Conservation (phyloP, 1,284 basidiomycete genomes). For the Veloboletus limbatus region DNA sequence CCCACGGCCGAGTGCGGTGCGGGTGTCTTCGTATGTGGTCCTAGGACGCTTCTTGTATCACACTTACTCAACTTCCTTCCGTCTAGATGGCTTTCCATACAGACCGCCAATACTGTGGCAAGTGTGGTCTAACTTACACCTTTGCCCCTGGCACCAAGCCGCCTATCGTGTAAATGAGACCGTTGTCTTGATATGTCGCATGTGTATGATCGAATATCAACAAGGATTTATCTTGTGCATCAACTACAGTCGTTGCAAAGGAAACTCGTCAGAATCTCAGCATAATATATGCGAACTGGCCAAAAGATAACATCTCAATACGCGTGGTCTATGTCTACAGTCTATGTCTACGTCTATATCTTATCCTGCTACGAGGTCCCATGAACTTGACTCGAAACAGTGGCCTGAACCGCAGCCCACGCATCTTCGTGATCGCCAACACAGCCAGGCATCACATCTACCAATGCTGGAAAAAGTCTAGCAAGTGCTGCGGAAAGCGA, state of each 20-base stretch:
- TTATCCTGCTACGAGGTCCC: neutral
- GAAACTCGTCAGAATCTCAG: no score
- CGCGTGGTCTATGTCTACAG: slow-evolving; percentile 3
- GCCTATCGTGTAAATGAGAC: slow-evolving; percentile 51
- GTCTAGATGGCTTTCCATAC: slow-evolving; percentile 93
- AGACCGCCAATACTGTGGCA: slow-evolving; percentile 95
- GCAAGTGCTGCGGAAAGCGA: slow-evolving; percentile 14
- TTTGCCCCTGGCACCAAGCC: slow-evolving; percentile 81
- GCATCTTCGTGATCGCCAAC: slow-evolving; percentile 19
- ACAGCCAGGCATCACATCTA: slow-evolving; percentile 16
- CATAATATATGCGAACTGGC: no score
- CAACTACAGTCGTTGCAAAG: no score
- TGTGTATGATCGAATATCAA: slow-evolving; percentile 8
- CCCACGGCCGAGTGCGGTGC: slow-evolving; percentile 90
- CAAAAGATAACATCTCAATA: no score
- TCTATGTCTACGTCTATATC: neutral
- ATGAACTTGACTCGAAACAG: slow-evolving; percentile 2
- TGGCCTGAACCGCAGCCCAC: slow-evolving; percentile 18
- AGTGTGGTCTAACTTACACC: slow-evolving; percentile 89
- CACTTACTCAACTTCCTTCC: neutral
- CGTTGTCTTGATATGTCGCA: slow-evolving; percentile 10
- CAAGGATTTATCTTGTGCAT: neutral
- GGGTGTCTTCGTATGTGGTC: slow-evolving; percentile 80
- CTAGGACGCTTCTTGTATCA: neutral
- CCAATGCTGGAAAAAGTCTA: slow-evolving; percentile 22